Evolutionary conservation across 2,329 filamentous ascomycete species (phyloP).

Genomic region (Alternaria arborescens): DNA sequence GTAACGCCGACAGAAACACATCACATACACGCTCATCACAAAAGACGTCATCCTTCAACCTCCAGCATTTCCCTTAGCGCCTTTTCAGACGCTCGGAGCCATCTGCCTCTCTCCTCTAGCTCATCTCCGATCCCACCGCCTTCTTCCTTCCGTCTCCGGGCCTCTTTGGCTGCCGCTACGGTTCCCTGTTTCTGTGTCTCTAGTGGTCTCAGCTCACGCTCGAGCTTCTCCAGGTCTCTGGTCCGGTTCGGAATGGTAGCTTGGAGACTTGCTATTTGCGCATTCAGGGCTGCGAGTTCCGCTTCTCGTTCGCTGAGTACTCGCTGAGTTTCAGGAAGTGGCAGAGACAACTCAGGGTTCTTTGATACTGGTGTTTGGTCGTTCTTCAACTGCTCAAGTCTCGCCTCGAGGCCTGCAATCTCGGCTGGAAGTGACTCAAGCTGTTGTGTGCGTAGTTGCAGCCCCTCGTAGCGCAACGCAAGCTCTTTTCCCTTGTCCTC

Average conservation of each 20-base stretch:
- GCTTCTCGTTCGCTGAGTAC: slow-evolving; percentile 53
- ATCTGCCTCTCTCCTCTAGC: slow-evolving; percentile 76
- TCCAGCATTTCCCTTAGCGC: slow-evolving; percentile 70
- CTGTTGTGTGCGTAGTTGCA: slow-evolving; percentile 62
- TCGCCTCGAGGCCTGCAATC: slow-evolving; percentile 61
- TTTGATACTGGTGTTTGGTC: slow-evolving; percentile 46
- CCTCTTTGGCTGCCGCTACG: slow-evolving; percentile 74
- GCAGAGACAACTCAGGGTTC: slow-evolving; percentile 54
- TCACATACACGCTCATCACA: not conserved
- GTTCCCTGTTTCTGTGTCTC: slow-evolving; percentile 73
- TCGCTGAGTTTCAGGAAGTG: slow-evolving; percentile 54
- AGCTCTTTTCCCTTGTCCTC: slow-evolving; percentile 71
- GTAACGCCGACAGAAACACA: slow-evolving; percentile 14
- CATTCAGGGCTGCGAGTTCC: slow-evolving; percentile 53
- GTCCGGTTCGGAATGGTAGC: slow-evolving; percentile 70
- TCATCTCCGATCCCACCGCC: slow-evolving; percentile 74
- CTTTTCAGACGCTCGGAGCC: slow-evolving; percentile 75
- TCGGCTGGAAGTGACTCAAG: slow-evolving; percentile 61
- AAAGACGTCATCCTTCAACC: slow-evolving; percentile 49
- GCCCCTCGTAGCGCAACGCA: slow-evolving; percentile 63
- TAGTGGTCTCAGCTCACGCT: slow-evolving; percentile 72
- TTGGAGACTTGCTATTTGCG: slow-evolving; percentile 61
- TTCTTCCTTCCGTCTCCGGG: slow-evolving; percentile 71
- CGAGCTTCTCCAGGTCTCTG: slow-evolving; percentile 72
- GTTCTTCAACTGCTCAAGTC: slow-evolving; percentile 57